A percentile compares a stretch with the other conserved stretches of the same genome.
Evolutionary conservation across 129 eudicot genomes (phyloP).

Genomic region (Deinandra increscens): DNA sequence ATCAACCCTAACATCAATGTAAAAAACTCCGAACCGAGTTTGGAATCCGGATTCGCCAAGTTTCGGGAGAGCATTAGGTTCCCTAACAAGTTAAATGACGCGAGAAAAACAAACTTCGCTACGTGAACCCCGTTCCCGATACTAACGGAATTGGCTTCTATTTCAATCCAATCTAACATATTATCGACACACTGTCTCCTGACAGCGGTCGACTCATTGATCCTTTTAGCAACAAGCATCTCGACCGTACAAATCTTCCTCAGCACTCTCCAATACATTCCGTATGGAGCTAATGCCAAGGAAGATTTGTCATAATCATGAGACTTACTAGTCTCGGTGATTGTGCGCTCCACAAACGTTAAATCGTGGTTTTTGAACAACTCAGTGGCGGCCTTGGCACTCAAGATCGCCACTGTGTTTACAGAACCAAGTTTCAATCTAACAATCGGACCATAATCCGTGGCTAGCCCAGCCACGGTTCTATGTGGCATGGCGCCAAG

Average conservation of each 20-base stretch:
- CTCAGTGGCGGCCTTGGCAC: slow-evolving; percentile 51
- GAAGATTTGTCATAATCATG: slow-evolving; percentile 44
- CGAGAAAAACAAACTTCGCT: slow-evolving; percentile 38
- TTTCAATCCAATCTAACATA: slow-evolving; percentile 45
- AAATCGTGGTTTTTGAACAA: slow-evolving; percentile 60
- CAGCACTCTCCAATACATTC: slow-evolving; percentile 42
- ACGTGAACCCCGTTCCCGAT: slow-evolving; percentile 30
- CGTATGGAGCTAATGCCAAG: slow-evolving; percentile 45
- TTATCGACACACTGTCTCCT: slow-evolving; percentile 37
- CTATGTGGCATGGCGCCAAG: slow-evolving; percentile 71
- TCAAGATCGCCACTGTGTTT: slow-evolving; percentile 53
- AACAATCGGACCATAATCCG: slow-evolving; percentile 58
- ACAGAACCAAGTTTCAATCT: slow-evolving; percentile 56
- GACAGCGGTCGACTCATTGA: slow-evolving; percentile 33
- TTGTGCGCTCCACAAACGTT: slow-evolving; percentile 43
- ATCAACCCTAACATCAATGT: slow-evolving; percentile 31
- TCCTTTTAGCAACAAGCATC: slow-evolving; percentile 43
- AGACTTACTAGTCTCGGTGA: slow-evolving; percentile 45
- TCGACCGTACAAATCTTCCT: slow-evolving; percentile 47
- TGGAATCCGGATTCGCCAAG: slow-evolving; percentile 40
- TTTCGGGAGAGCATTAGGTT: slow-evolving; percentile 58
- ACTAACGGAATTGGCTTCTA: slow-evolving; percentile 25
- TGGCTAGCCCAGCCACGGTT: slow-evolving; percentile 43
- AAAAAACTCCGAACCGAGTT: slow-evolving; percentile 44
- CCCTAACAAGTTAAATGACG: slow-evolving; percentile 52